These are phyloP conservation scores for Populus euphratica DNA, from an alignment of 345 rosid genomes.

Conservation along the genomic window DNA sequence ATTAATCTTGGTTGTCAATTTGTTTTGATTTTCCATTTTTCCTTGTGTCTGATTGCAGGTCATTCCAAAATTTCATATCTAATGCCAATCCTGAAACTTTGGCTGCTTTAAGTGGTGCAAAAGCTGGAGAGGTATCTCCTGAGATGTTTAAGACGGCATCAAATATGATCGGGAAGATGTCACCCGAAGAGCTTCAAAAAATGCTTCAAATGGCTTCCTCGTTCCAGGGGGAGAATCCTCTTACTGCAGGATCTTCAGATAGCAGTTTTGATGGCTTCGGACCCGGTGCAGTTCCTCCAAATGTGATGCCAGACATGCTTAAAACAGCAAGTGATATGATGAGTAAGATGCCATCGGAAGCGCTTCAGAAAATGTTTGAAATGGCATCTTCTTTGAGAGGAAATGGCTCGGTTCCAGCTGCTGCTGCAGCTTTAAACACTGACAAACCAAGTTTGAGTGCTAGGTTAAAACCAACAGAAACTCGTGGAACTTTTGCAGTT, in stretches of 20 bases:
- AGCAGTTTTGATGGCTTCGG: conserved; percentile 33
- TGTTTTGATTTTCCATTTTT: background rate
- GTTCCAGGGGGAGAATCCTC: conserved; percentile 53
- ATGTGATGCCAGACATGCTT: conserved; percentile 71
- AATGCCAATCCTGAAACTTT: conserved; percentile 66
- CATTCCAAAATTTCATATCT: conserved; percentile 75
- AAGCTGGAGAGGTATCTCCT: conserved; percentile 69
- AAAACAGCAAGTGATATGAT: conserved; percentile 82
- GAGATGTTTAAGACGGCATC: conserved; percentile 83
- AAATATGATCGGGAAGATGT: conserved; percentile 80
- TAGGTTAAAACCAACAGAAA: conserved; percentile 25
- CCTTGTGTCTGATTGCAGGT: conserved; percentile 38
- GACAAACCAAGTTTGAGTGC: conserved; percentile 23
- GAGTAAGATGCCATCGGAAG: conserved; percentile 69
- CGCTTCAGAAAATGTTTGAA: conserved; percentile 82
- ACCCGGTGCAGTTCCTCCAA: conserved; percentile 44
- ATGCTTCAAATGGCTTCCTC: conserved; percentile 82
- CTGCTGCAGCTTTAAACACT: conserved; percentile 24
- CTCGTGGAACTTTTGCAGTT: conserved; percentile 25
- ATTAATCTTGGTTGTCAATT: background rate
- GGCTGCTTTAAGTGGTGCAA: conserved; percentile 66
- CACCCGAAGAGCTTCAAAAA: conserved; percentile 83
- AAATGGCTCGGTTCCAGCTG: conserved; percentile 35
- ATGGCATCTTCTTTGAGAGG: conserved; percentile 63
- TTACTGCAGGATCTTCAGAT: conserved; percentile 30